Conservation (phyloP, 768 basidiomycete genomes). For the Crassisporium funariophilum region DNA sequence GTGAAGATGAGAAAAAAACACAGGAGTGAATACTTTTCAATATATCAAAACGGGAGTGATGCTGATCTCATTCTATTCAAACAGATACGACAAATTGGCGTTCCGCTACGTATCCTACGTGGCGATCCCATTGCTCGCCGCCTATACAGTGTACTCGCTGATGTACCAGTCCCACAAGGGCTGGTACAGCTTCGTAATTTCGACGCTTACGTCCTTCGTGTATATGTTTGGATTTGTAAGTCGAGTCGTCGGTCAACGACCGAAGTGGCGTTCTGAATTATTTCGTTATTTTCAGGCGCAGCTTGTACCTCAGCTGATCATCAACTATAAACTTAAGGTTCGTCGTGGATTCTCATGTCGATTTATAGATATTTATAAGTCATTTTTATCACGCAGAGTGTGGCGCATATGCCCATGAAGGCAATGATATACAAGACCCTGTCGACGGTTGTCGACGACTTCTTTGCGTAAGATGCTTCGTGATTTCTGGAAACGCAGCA, state of each 20-base stretch:
- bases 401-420: conserved; percentile 98
- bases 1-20: conserved; percentile 96
- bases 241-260: conserved; percentile 19
- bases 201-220: conserved; percentile 89
- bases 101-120: conserved; percentile 95
- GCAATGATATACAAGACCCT: conserved; percentile 96
- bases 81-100: conserved; percentile 86
- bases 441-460: conserved; percentile 89
- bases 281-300: conserved; percentile 58
- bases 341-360: conserved; percentile 27
- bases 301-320: conserved; percentile 85
- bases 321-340: conserved; percentile 97
- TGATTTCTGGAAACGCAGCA: conserved; percentile 5
- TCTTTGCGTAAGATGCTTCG: conserved; percentile 69
- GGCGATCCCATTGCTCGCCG: conserved; percentile 78
- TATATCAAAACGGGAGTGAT: background rate
- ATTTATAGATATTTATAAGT: conserved; percentile 6
- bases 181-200: conserved; percentile 96
- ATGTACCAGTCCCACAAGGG: conserved; percentile 84
- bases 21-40: conserved; percentile 69
- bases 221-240: conserved; percentile 98
- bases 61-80: conserved; percentile 12
- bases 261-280: conserved; percentile 6
- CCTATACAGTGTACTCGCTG: conserved; percentile 79
- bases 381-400: conserved; percentile 56